Evolutionary conservation across 371 early-diverging fungal species (phyloP), one percentile per base, ranked within the genome.

Genomic region (Capillidium heterosporum): DNA sequence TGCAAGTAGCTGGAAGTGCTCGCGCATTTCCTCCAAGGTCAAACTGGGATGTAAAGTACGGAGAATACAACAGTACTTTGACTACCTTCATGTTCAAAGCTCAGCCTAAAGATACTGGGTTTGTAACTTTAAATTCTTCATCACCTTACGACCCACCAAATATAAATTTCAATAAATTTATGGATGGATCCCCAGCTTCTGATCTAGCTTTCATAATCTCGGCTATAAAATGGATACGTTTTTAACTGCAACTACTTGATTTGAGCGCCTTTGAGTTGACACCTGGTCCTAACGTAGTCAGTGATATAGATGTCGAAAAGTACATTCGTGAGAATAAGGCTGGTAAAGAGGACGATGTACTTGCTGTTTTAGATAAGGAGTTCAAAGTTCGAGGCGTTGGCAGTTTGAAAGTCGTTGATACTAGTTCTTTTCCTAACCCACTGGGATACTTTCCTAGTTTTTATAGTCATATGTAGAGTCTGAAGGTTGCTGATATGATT

Each of bases 321-420:
- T 56, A 28, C 28, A 27, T 44, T 24, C 17, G 28, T 23, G 26
- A 64, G 8, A 53, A 58, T 55, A 52, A 59, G 26, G 60, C 64
- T 55, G 57, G 60, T 48, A 57, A 57, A 47, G 42, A 55, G 0
- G 54, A 59, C 23, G 64, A 62, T 31, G 57, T 57, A 32, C 67
- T 67, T 1, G 69, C 66, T 3, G 50, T 50, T 5, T 10, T 50
- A 27, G 32, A 67, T 60, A 44, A 58, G 11, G 63, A 64, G 26
- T 59, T 72, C 41, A 55, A 56, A 31, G 70, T 72, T n/a, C 60
- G 63, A 13, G 67, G 66, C 11, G 50, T 61, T 10, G 49, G 61
- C 1, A 60, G 62, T 39, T 61, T 72, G 39, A 61, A 70, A 19
- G 62, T 72, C 1, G 61, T 68, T 10, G 72, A 72, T 53, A 65